Base-by-base conservation (phyloP, 2,329 filamentous ascomycete species). In the Fusarium irregulare region DNA sequence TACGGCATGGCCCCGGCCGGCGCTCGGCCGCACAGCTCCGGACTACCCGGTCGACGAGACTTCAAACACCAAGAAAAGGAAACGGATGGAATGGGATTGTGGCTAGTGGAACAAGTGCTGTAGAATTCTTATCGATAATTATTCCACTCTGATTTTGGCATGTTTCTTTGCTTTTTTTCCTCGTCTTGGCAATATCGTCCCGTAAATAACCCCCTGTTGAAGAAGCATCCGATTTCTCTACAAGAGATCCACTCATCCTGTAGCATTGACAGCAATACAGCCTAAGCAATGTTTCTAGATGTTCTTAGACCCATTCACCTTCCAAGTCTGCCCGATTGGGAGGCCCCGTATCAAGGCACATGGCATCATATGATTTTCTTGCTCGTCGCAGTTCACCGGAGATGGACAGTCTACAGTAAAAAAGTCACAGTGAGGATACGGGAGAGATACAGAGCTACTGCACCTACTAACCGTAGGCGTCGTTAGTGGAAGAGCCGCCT, bases 281-380 rank as follows among this genome's bases (percentile, higher is more conserved):
- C 40, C 42, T 32, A 45, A 49, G 45, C 50, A 41, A 32, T 68
- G 49, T 64, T 68, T 69, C 66, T 68, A 60, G 66, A 68, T 60
- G 58, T 64, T 68, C 44, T 51, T 27, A 56, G 66, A 69, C 66
- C 59, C 61, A 30, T 53, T 37, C 49, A 53, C n/a, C 34, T 53
- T 53, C n/a, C 49, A 60, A 70, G 67, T 70, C 67, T 70, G 67
- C 63, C 67, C 67, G 67, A 70, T 70, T 70, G 55, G 50, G 67
- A 66, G 63, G 67, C 30, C 50, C 67, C 58, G 67, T 71, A 50
- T 56, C 62, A 73, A 50, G 63, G 62, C 48, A 68, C 55, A 68
- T 72, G 72, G 58, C 58, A 74, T 74, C 68, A 74, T 74, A 74
- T 74, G 72, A 74, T 74, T 72, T 50, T 66, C 25, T 49, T 46